Conservation (phyloP, 2,329 filamentous ascomycete genomes). For the Aulographum hederae region DNA sequence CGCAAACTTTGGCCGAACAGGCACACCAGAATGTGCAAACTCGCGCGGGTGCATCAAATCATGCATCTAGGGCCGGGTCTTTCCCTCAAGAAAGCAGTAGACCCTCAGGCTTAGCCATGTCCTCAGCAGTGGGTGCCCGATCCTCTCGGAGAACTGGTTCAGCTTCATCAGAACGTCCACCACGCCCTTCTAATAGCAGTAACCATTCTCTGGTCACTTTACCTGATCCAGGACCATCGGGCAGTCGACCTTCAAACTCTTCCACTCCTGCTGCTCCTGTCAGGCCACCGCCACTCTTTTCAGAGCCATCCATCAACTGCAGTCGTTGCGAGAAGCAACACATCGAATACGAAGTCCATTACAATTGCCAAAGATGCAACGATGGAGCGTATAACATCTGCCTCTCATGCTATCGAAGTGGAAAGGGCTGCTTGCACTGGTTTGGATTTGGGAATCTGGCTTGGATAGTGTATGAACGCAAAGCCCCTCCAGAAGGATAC, state of each 20-base stretch:
- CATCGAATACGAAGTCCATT: constrained; percentile 76
- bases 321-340: constrained; percentile 48
- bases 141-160: no score
- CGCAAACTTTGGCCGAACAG: no score
- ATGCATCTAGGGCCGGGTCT: no score
- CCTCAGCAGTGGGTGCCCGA: no score
- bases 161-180: no score
- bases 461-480: constrained; percentile 41
- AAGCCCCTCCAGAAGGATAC: constrained; percentile 22
- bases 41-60: no score
- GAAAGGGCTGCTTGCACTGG: constrained; percentile 70
- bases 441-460: constrained; percentile 69
- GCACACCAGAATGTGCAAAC: no score
- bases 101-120: no score
- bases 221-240: no score
- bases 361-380: constrained; percentile 57
- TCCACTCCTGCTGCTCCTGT: constrained; percentile 8
- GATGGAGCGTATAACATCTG: constrained; percentile 64
- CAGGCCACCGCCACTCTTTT: constrained; percentile 24
- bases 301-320: constrained; percentile 59
- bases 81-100: no score
- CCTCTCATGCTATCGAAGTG: constrained; percentile 57
- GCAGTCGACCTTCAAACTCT: constrained; percentile 7
- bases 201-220: no score
- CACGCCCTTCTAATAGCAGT: no score